These are phyloP conservation scores for Fragosphaeria purpurea DNA, from an alignment of 2,329 filamentous ascomycete genomes.

Conservation along the genomic window DNA sequence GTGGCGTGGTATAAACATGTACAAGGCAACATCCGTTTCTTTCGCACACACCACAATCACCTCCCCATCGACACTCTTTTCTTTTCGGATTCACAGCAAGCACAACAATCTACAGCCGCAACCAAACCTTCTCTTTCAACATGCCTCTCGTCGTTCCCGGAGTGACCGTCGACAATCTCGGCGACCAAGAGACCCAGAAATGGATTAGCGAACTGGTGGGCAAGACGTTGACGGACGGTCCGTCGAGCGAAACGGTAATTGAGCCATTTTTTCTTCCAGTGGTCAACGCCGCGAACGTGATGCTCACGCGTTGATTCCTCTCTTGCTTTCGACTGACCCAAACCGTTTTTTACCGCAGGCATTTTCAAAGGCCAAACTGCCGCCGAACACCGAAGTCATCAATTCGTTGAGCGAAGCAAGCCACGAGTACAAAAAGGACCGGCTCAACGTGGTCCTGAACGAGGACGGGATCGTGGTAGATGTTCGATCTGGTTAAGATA, in stretches of 20 bases:
- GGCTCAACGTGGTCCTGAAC: constrained; percentile 50
- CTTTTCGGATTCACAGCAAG: too few species aligned
- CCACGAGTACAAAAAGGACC: constrained; percentile 42
- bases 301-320: too few species aligned
- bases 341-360: constrained; percentile 27
- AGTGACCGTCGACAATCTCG: constrained; percentile 35
- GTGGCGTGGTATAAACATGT: too few species aligned
- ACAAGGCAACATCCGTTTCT: too few species aligned
- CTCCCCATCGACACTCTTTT: too few species aligned
- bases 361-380: constrained; percentile 52
- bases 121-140: constrained; percentile 17
- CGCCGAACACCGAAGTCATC: constrained; percentile 45
- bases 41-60: too few species aligned
- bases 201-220: constrained; percentile 55
- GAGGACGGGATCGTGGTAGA: constrained; percentile 52
- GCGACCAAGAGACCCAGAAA: constrained; percentile 39
- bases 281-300: too few species aligned
- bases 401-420: constrained; percentile 47
- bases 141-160: constrained; percentile 58
- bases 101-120: too few species aligned
- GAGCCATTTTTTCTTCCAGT: too few species aligned
- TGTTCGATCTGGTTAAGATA: constrained; percentile 41
- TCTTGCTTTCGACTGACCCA: too few species aligned
- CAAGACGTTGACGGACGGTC: constrained; percentile 47
- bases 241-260: constrained; percentile 41